A percentile compares a stretch with the other conserved stretches of the same genome.
phyloP scores from a whole-genome alignment of 2,329 filamentous ascomycete genomes.

The Mycogone perniciosa region DNA sequence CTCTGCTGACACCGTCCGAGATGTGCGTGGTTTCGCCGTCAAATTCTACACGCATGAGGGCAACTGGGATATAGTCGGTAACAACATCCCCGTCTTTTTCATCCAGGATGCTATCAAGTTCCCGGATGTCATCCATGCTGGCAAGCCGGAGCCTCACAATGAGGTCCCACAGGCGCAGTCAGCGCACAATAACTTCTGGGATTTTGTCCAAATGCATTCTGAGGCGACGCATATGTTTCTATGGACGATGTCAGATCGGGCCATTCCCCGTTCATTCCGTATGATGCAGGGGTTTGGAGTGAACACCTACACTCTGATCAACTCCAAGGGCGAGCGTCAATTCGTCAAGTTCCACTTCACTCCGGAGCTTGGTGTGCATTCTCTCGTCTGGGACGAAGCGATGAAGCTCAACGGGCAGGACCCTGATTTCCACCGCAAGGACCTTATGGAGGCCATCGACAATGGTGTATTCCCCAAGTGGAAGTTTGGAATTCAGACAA shows the following conservation, averaged over 20 bases:
- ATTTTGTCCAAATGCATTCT: constrained; percentile 56
- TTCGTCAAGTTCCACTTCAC: constrained; percentile 78
- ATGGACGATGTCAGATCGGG: constrained; percentile 71
- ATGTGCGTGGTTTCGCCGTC: constrained; percentile 69
- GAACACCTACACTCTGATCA: constrained; percentile 67
- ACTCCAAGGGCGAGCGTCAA: constrained; percentile 59
- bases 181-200: constrained; percentile 73
- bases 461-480: constrained; percentile 66
- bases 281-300: constrained; percentile 88
- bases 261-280: constrained; percentile 66
- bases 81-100: constrained; percentile 65
- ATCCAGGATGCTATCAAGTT: constrained; percentile 63
- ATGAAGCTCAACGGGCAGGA: constrained; percentile 69
- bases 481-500: constrained; percentile 76
- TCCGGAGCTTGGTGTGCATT: constrained; percentile 68
- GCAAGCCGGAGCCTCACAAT: constrained; percentile 57
- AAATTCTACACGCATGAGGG: constrained; percentile 62
- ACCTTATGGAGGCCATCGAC: constrained; percentile 68
- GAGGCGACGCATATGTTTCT: constrained; percentile 75
- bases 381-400: constrained; percentile 73
- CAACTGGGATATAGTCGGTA: constrained; percentile 62
- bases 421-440: constrained; percentile 76
- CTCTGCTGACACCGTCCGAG: constrained; percentile 74
- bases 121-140: constrained; percentile 58
- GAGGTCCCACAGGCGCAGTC: constrained; percentile 66